phyloP scores from a whole-genome alignment of 1,284 basidiomycete genomes.

The Cronartium quercuum region DNA sequence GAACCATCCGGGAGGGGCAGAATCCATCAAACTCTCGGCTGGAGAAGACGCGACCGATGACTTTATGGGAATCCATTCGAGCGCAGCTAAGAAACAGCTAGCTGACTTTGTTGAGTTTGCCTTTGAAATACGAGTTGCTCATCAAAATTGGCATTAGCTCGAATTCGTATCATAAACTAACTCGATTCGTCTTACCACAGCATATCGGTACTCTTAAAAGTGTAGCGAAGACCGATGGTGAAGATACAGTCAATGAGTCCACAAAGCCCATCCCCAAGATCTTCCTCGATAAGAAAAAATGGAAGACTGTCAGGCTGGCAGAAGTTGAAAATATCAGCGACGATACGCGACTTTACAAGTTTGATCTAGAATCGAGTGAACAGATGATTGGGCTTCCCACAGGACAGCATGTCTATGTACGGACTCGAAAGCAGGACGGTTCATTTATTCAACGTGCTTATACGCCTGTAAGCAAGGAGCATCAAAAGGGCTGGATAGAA shows the following conservation, averaged over 20 bases:
- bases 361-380: constrained; percentile 53
- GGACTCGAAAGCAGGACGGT: constrained; percentile 53
- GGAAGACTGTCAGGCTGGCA: constrained; percentile 56
- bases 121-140: too few relatives aligned
- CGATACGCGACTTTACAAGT: constrained; percentile 58
- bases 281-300: constrained; percentile 56
- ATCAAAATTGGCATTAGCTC: too few relatives aligned
- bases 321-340: constrained; percentile 53
- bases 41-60: constrained; percentile 63
- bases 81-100: constrained; percentile 55
- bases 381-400: constrained; percentile 59
- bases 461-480: constrained; percentile 57
- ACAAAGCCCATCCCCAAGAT: constrained; percentile 39
- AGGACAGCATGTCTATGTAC: constrained; percentile 61
- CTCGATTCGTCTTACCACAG: not conserved
- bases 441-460: constrained; percentile 60
- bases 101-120: constrained; percentile 49
- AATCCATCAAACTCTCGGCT: constrained; percentile 59
- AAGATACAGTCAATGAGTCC: not conserved
- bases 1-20: constrained; percentile 61
- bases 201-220: constrained; percentile 50
- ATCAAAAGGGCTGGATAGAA: constrained; percentile 55
- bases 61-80: constrained; percentile 59
- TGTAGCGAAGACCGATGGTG: constrained; percentile 43
- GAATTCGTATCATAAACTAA: too few relatives aligned